Evolutionary conservation across 371 early-diverging fungal species (phyloP), one percentile per base, ranked within the genome.

Genomic region (Zopfochytrium polystomum): DNA sequence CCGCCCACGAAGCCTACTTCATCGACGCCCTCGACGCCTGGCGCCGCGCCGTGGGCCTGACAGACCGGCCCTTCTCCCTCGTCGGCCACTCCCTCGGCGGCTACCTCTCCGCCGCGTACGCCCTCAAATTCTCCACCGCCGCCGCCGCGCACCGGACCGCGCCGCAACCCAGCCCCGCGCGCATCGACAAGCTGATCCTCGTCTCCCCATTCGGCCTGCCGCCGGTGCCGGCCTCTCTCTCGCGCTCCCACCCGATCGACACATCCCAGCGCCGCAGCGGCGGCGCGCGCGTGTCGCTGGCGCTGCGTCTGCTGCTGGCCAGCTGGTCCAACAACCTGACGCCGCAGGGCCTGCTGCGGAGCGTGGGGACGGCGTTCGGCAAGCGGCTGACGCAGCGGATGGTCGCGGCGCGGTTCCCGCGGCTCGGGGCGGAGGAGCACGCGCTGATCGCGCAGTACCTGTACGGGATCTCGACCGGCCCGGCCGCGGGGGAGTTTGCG

Each of bases 11-110:
- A 66, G 73, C 78, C 32, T 95, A 89, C 68, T 97, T 95, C 80
- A 85, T 97, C 34, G 89, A 91, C 38, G 86, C 90, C 22, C 75
- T 97, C 38, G 97, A 97, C 64, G 82, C 85, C 54, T 95, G 96
- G 97, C 83, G 96, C 30, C 63, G 84, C 53, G 73, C 75, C 29
- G 80, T 90, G 45, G 81, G 86, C 13, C 79, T 95, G 38, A 87
- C 91, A 42, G 87, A 84, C 61, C 38, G 38, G 38, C 38, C 38
- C 87, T 93, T 66, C 25, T 34, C 57, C 0, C 55, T 62, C 20
- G 45, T 46, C 27, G 76, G 71, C 2, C 78, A 75, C 48, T 60
- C 61, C 9, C 58, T 75, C 11, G 74, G 76, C 11, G 97, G 95
- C 1, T 96, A 95, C 67, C 84, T 97, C 67, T 82, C 89, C 1